Base-by-base conservation (phyloP, 148 eudicot genomes). In the Camellia sinensis region DNA sequence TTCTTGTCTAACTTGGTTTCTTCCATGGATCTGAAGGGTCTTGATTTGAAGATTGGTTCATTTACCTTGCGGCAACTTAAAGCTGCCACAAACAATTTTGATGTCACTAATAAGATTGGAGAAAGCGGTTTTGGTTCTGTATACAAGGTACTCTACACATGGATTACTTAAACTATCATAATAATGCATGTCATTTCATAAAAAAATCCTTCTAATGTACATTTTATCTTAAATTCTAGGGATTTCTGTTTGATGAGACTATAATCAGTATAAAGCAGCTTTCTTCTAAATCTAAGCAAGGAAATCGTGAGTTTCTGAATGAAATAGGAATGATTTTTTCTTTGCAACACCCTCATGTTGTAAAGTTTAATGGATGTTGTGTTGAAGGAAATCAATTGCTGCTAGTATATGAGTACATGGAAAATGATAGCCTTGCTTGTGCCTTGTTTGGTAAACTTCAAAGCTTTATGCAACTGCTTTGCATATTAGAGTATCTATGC, bases 271-370 rank as follows among this genome's bases (percentile, higher is more conserved):
- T 89, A 73, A 88, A 88, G 84, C 90, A 85, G 79, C 90, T 88
- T 59, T 88, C 90, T 56, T 73, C 88, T 17, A 88, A 88, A 79
- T 88, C 90, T 40, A 85, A 78, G 81, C 90, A 88, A 80, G 90
- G 90, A 64, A 88, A 85, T n/a, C 86, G 90, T 18, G 90, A 88
- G 73, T 88, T 88, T 78, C 54, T 88, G 22, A 88, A 85, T 82
- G 90, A 88, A 78, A 81, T 88, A 83, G 90, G 90, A 66, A 83
- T 85, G 88, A 85, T 88, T 14, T 85, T 89, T 78, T 83, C 82
- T 56, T 4, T 84, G 46, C 83, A 84, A 72, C 85, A 86, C 80
- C 88, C 82, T 52, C 73, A 84, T 76, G 82, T 80, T 46, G 87
- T 88, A 6, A 84, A 86, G 80, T 69, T 87, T 14, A 71, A 84